phyloP scores from a whole-genome alignment of 805 yeast species.

The Wickerhamomyces subpelliculosus region DNA sequence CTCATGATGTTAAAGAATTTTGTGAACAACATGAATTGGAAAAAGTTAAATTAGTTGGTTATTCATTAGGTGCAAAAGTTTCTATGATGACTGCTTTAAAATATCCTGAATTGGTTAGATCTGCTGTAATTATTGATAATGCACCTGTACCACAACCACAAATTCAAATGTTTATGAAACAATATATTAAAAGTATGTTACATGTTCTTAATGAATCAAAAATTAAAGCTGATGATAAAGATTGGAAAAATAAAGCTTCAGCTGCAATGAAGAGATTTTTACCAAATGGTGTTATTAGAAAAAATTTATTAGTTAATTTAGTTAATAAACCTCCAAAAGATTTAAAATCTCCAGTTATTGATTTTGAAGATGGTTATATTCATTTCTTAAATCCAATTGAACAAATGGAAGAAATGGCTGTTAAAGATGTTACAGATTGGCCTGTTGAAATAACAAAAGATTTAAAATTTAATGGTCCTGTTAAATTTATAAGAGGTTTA shows the following conservation, averaged over 20 bases:
- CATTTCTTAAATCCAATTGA: conserved; percentile 29
- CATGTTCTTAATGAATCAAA: conserved; percentile 71
- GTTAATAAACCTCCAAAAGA: conserved; percentile 23
- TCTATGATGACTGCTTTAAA: conserved; percentile 39
- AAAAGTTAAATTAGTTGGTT: conserved; percentile 32
- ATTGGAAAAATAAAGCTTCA: conserved; percentile 79
- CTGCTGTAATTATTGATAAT: conserved; percentile 43
- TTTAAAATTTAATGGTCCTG: conserved; percentile 14
- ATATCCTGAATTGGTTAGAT: conserved; percentile 31
- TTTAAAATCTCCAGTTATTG: conserved; percentile 20
- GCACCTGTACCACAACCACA: conserved; percentile 33
- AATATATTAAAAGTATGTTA: conserved; percentile 43
- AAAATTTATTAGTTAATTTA: conserved; percentile 34
- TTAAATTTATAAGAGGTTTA: conserved; percentile 19
- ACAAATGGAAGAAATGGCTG: conserved; percentile 21
- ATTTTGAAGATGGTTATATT: conserved; percentile 21
- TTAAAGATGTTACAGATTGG: conserved; percentile 27
- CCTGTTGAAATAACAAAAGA: conserved; percentile 21
- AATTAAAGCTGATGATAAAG: conserved; percentile 21
- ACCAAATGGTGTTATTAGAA: conserved; percentile 54
- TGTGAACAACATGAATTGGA: conserved; percentile 24
- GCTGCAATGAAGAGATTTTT: conserved; percentile 88
- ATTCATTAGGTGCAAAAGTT: conserved; percentile 48
- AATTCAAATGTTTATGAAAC: conserved; percentile 28
- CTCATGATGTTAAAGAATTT: conserved; percentile 34